Percentiles rank a stretch among this genome's conserved stretches.
Evolutionary conservation across 305 asterid species (phyloP).

Genomic region (Solanum chacoense): DNA sequence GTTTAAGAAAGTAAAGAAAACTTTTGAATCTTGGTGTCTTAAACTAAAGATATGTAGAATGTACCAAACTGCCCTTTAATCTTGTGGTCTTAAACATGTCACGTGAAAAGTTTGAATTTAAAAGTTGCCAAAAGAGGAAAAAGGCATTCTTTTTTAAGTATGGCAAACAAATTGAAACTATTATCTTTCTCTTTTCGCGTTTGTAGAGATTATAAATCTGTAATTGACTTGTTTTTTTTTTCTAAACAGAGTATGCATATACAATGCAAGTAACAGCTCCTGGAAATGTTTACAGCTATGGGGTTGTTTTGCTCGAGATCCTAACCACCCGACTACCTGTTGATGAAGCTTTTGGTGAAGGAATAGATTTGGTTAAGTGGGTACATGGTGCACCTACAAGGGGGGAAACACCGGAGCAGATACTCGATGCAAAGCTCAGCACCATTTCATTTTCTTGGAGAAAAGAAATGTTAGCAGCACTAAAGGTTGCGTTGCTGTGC

Average conservation of each 20-base stretch:
- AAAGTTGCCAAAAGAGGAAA: background rate
- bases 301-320: conserved; percentile 88
- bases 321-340: conserved; percentile 73
- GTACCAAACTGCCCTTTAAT: background rate
- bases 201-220: background rate
- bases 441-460: conserved; percentile 87
- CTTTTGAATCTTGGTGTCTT: background rate
- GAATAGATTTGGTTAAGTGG: conserved; percentile 96
- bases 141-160: background rate
- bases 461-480: conserved; percentile 66
- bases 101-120: background rate
- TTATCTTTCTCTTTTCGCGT: background rate
- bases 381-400: conserved; percentile 77
- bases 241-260: conserved; percentile 72
- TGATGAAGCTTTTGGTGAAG: conserved; percentile 95
- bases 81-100: background rate
- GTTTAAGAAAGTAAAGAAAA: background rate
- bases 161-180: background rate
- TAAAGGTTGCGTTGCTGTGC: conserved; percentile 75
- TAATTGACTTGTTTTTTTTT: background rate
- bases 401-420: conserved; percentile 98
- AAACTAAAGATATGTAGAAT: background rate
- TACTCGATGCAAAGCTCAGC: conserved; percentile 83
- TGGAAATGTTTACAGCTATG: conserved; percentile 92
- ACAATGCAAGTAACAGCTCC: conserved; percentile 99